These are phyloP conservation scores for Populus deltoides DNA, from an alignment of 345 rosid genomes.

Conservation along the genomic window DNA sequence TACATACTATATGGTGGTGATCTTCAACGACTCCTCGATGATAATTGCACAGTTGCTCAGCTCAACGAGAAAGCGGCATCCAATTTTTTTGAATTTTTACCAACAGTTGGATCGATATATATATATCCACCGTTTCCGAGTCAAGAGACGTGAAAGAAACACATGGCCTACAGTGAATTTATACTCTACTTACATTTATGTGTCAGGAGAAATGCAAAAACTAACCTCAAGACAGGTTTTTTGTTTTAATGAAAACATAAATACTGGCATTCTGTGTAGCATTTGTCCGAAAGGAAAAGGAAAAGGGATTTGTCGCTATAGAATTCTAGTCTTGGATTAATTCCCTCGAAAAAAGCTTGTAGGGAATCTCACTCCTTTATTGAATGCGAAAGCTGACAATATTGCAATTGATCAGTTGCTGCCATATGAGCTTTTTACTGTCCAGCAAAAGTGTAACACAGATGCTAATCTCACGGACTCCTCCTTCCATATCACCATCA, in stretches of 20 bases:
- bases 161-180: too few species aligned
- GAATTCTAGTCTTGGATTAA: background rate
- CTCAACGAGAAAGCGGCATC: background rate
- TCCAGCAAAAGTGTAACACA: background rate
- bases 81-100: background rate
- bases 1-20: background rate
- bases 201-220: background rate
- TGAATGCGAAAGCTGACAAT: slow-evolving; percentile 13
- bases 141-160: too few species aligned
- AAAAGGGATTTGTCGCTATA: background rate
- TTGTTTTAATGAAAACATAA: too few species aligned
- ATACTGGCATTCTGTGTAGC: background rate
- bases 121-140: too few species aligned
- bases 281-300: background rate
- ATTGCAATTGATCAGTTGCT: background rate
- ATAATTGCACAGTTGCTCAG: background rate
- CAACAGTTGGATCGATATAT: too few species aligned
- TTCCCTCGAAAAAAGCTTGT: background rate
- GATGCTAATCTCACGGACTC: background rate
- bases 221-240: too few species aligned
- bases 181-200: background rate
- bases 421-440: background rate
- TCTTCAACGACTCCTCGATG: background rate
- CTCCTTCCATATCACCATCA: background rate
- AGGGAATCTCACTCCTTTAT: slow-evolving; percentile 7